Base-by-base conservation (phyloP, 2,329 filamentous ascomycete genomes). In the Fusarium burgessii region DNA sequence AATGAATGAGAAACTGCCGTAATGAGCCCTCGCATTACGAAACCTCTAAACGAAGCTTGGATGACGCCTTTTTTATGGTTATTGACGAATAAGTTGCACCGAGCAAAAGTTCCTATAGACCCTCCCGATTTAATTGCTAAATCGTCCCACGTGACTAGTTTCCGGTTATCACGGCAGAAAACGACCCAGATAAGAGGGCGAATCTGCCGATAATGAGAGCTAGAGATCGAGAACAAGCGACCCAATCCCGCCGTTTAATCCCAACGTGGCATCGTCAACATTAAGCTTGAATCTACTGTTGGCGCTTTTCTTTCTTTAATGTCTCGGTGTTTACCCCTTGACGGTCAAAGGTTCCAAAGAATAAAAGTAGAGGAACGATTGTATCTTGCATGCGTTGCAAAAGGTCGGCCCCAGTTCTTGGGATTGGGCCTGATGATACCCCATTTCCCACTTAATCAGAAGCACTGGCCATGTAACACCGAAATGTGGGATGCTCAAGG, bases 31-130 rank as follows among this genome's bases (percentile, higher is more conserved):
- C 7, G 9, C 5, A 17, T 18, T 5, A 25, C 9, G n/a, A n/a
- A 5, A 1, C 8, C 5, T 32, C 12, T 4, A 13, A 13, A 6
- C 1, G 4, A 42, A n/a, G 12, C 33, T 27, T 43, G 8, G 18
- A 66, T 66, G 62, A 54, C 46, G 46, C 54, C 46, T 66, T 66
- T 50, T 52, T 18, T 14, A 52, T 23, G 41, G 54, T 52, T 36
- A 33, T 35, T 66, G 52, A 66, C 63, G 62, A 66, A 47, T n/a
- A 29, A 33, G 25, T 52, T 23, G 18, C 33, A 15, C 20, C 25
- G 7, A 66, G 41, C 63, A 66, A 66, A 66, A 66, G 63, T 66
- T 66, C 63, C 63, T 23, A 12, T n/a, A 23, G 18, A 47, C 33
- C 35, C 6, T 41, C 61, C 27, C 35, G 20, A 46, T 66, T 52